Base-by-base conservation (phyloP, 495 filamentous ascomycete genomes). In the Trichocladium antarcticum region DNA sequence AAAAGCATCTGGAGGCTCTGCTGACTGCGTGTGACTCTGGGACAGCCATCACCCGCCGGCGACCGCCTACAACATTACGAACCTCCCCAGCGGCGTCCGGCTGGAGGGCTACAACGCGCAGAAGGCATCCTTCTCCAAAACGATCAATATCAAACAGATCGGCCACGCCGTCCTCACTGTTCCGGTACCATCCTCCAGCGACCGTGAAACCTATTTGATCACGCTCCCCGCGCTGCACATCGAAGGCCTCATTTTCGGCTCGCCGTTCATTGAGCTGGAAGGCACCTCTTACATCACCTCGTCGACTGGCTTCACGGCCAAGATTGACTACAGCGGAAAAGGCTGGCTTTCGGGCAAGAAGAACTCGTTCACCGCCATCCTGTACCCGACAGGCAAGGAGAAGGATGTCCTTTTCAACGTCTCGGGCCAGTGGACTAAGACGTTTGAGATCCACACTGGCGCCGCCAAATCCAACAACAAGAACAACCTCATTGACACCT, bases 51-150 rank as follows among this genome's bases (percentile, higher is more conserved):
- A 98, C 59, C 92, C 93, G n/a, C 92, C 93, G 10, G 89, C 87
- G 24, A 98, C 93, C 8, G 93, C 90, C 4, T 97, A 95, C 64
- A 82, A 81, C 48, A 93, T 97, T 56, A 82, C 76, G 64, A 97
- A 98, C 65, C 67, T 81, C 17, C 78, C 89, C 51, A 78, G 89
- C 50, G 85, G 87, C 29, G 77, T 98, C 27, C 81, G 84, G 68
- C 74, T 98, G 3, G 80, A 94, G 75, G 92, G 93, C 48, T 95
- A 96, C 70, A 95, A 96, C 56, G 93, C 85, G n/a, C 93, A 96
- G 60, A 97, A 95, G 64, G 92, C 89, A 6, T 88, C 83, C 19
- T 95, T 97, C 63, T 84, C 83, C 27, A 82, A 83, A 42, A 93
- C 90, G 10, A 96, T 98, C 65, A 81, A 90, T 55, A 82, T 98